Evolutionary conservation across 805 yeast genomes (phyloP).

Genomic region (Kuraishia capsulata): DNA sequence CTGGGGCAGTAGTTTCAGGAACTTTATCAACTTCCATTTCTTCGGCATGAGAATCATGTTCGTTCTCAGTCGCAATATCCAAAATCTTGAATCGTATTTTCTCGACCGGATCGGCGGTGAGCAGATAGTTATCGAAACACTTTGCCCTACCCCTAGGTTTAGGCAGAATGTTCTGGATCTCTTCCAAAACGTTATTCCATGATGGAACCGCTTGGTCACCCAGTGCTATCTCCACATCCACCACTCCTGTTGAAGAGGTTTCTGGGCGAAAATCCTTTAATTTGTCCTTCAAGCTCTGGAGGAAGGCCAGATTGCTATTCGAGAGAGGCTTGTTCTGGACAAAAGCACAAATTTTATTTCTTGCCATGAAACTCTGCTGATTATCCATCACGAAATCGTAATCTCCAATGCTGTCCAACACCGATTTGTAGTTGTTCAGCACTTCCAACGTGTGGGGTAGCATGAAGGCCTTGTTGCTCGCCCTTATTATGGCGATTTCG

Average conservation of each 20-base stretch:
- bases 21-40: conserved; percentile 13
- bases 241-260: too few species aligned
- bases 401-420: neutral
- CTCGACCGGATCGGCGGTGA: conserved; percentile 40
- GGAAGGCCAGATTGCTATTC: neutral
- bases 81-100: conserved; percentile 24
- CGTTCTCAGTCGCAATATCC: conserved; percentile 4
- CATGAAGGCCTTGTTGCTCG: neutral
- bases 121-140: conserved; percentile 41
- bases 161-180: conserved; percentile 19
- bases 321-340: neutral
- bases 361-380: neutral
- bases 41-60: neutral
- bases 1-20: conserved; percentile 10
- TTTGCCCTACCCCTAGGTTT: conserved; percentile 33
- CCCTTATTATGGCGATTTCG: conserved; percentile 1
- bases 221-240: conserved; percentile 2
- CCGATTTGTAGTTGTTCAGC: neutral
- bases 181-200: conserved; percentile 11
- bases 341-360: neutral
- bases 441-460: conserved; percentile 2
- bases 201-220: neutral
- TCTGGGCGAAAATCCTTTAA: neutral
- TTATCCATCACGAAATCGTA: neutral
- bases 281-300: neutral